These are phyloP conservation scores for Ogataea naganishii DNA, from an alignment of 805 yeast genomes.

Conservation along the genomic window DNA sequence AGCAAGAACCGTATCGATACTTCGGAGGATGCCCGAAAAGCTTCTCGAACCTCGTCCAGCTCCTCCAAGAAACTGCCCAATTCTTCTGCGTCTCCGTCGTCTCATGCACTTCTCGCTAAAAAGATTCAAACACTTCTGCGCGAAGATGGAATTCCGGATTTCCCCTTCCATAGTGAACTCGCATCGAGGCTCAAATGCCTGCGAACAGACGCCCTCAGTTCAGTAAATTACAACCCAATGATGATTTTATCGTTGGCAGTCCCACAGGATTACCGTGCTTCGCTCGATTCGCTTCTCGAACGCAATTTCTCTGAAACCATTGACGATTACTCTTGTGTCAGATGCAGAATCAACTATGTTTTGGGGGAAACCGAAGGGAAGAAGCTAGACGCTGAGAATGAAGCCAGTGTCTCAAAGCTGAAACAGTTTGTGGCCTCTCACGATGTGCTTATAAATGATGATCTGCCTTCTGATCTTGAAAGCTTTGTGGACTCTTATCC, in stretches of 20 bases:
- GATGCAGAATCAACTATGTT: slow-evolving; percentile 50
- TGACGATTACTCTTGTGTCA: slow-evolving; percentile 72
- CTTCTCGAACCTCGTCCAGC: no score
- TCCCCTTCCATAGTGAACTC: slow-evolving; percentile 67
- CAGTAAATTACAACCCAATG: slow-evolving; percentile 50
- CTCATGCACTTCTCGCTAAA: no score
- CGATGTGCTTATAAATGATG: slow-evolving; percentile 51
- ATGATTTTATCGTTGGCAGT: slow-evolving; percentile 66
- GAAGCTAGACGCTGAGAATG: slow-evolving; percentile 20
- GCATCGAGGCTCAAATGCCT: slow-evolving; percentile 65
- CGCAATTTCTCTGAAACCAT: slow-evolving; percentile 57
- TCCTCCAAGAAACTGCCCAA: no score
- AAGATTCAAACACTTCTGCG: no score
- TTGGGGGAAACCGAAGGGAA: slow-evolving; percentile 23
- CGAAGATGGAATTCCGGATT: slow-evolving; percentile 35
- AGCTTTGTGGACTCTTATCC: slow-evolving; percentile 37
- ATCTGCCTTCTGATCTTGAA: slow-evolving; percentile 43
- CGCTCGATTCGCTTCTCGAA: slow-evolving; percentile 44
- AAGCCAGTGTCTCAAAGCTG: slow-evolving; percentile 24
- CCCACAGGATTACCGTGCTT: slow-evolving; percentile 39
- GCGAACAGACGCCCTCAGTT: slow-evolving; percentile 54
- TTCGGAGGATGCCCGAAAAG: no score
- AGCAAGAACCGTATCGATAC: slow-evolving; percentile 5
- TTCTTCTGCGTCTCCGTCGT: no score
- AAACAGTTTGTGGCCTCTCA: slow-evolving; percentile 27